Base-by-base conservation (phyloP, 1,284 basidiomycete species). In the Chalciporus piperatoides region DNA sequence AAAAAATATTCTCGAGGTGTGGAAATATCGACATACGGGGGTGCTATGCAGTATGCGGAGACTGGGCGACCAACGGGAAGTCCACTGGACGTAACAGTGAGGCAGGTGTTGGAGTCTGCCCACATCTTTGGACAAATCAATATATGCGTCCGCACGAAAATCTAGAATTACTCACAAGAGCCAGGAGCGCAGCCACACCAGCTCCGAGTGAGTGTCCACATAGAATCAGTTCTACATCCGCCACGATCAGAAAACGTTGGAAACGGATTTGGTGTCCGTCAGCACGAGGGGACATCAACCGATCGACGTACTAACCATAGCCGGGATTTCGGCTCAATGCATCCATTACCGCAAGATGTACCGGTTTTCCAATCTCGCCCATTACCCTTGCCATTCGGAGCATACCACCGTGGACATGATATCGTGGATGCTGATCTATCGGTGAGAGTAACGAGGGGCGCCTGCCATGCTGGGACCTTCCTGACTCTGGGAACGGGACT, bases 201-300 rank as follows among this genome's bases (percentile, higher is more conserved):
- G 92, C 92, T 8, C 93, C 92, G 2, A 96, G 75, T 62, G 89
- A 92, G 65, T 96, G 93, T 1, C 93, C 93, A 56, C 84, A 87
- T 39, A 90, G 68, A 10, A 90, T 76, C 19, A 90, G 69, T 51
- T 86, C 86, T 89, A 56, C 40, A 44, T 48, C 32, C 47, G 36
- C n/a, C 10, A 41, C 15, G 49, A 35, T 21, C 15, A 44, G 32
- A 32, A 54, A 48, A 48, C 25, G 41, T 59, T 41, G 54, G 41
- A 19, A 28, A 55, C 30, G n/a, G 9, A 9, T 32, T 33, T 17
- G n/a, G n/a, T 15, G 15, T 25, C 6, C 9, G 4, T 5, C 14
- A 7, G 24, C 14, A 3, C 12, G 32, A 39, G 23, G 27, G 21
- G 11, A 11, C 7, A 43, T 40, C 28, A 43, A 40, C 2, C 21